These are phyloP conservation scores for Oryza rufipogon DNA, from an alignment of 176 grass and related monocot genomes.

Conservation along the genomic window DNA sequence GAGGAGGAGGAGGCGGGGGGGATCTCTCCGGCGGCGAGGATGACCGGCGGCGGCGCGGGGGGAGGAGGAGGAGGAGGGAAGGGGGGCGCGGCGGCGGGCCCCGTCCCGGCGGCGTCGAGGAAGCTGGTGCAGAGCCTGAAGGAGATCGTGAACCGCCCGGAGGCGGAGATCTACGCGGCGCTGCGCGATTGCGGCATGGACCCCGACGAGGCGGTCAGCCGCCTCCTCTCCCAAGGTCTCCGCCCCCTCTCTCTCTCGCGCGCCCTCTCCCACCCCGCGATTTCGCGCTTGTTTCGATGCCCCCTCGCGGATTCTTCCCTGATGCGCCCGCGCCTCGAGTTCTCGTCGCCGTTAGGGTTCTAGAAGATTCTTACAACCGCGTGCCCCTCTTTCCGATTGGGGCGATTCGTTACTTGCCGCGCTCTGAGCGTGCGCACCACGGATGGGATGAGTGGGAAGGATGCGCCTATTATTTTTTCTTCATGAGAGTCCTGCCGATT, in stretches of 20 bases:
- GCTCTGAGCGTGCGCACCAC: background rate
- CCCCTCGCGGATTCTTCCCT: background rate
- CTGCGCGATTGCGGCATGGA: slow-evolving; percentile 98
- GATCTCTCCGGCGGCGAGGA: slow-evolving; percentile 55
- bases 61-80: slow-evolving; percentile 40
- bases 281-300: slow-evolving; percentile 9
- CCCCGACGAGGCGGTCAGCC: slow-evolving; percentile 89
- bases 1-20: slow-evolving; percentile 35
- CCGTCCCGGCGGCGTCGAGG: slow-evolving; percentile 64
- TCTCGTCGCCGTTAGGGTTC: slow-evolving; percentile 33
- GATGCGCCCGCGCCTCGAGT: background rate
- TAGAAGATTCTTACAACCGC: slow-evolving; percentile 6
- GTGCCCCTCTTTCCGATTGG: slow-evolving; percentile 37
- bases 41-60: slow-evolving; percentile 42
- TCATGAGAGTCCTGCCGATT: background rate
- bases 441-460: slow-evolving; percentile 36
- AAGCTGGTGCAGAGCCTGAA: slow-evolving; percentile 93
- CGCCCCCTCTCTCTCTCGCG: too few species aligned
- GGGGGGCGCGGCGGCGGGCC: slow-evolving; percentile 35
- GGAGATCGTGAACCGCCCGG: slow-evolving; percentile 98
- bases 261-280: background rate
- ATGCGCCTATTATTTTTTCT: background rate
- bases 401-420: slow-evolving; percentile 22
- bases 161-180: slow-evolving; percentile 93
- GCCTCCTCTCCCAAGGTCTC: slow-evolving; percentile 84